Conservation (phyloP, 1,139 yeast genomes). For the Saccharomyces hybrid region DNA sequence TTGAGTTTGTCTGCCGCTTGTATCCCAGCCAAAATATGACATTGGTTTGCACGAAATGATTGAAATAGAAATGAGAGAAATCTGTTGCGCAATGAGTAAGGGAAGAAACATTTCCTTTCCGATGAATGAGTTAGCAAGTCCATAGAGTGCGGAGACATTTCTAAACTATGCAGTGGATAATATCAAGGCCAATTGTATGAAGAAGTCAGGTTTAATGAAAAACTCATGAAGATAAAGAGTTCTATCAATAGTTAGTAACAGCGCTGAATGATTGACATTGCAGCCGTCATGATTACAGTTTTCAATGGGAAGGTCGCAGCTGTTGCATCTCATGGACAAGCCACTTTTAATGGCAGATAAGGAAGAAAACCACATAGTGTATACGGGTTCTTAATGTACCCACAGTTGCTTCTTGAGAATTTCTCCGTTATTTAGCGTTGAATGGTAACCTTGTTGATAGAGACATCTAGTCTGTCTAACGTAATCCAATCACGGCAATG, state of each 20-base stretch:
- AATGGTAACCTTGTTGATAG: background rate
- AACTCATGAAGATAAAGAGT: background rate
- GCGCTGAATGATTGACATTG: background rate
- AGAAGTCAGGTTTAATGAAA: background rate
- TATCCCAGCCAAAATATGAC: background rate
- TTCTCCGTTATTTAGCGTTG: background rate
- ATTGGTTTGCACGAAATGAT: background rate
- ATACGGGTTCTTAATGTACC: background rate
- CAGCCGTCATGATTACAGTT: background rate
- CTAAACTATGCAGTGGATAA: background rate
- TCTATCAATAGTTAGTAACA: background rate
- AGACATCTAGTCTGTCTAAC: background rate
- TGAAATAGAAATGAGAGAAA: background rate
- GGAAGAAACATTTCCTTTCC: background rate
- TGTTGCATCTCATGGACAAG: background rate
- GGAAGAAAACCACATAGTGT: background rate
- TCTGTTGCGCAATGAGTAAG: background rate
- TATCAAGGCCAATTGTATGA: background rate
- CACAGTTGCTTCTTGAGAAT: background rate
- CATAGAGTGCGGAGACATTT: background rate
- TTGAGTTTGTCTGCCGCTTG: background rate
- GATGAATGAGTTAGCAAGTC: background rate
- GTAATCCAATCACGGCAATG: background rate
- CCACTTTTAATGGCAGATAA: background rate
- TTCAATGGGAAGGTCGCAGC: background rate